A percentile compares a stretch with the other conserved stretches of the same genome.
These are phyloP conservation scores for Xylaria arbuscula DNA, from an alignment of 2,329 filamentous ascomycete genomes.

Conservation along the genomic window DNA sequence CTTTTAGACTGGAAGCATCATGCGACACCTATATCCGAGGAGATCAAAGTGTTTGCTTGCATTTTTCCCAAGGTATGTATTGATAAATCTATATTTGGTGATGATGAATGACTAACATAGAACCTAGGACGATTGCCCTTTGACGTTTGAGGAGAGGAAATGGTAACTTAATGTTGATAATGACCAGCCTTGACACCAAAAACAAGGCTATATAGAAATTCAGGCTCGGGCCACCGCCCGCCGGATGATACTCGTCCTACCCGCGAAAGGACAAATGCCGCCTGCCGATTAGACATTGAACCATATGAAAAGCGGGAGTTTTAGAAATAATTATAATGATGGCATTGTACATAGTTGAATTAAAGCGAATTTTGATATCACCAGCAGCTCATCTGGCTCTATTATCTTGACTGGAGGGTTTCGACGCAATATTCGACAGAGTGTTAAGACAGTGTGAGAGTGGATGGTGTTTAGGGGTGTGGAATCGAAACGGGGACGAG, in stretches of 20 bases:
- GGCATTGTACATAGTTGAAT: conserved; percentile 39
- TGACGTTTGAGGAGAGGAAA: conserved; percentile 73
- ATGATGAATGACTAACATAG: conserved; percentile 43
- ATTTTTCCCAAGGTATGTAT: conserved; percentile 91
- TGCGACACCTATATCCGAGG: conserved; percentile 83
- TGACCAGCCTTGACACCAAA: conserved; percentile 1
- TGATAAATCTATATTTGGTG: conserved; percentile 8
- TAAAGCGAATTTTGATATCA: conserved; percentile 31
- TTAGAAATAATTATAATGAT: conserved; percentile 42
- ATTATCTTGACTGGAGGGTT: not conserved
- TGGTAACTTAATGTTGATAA: conserved; percentile 51
- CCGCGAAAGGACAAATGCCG: conserved; percentile 14
- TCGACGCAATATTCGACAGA: not conserved
- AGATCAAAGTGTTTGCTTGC: conserved; percentile 98
- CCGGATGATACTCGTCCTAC: conserved; percentile 15
- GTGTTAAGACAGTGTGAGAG: not conserved
- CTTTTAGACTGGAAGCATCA: conserved; percentile 91
- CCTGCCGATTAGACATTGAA: conserved; percentile 16
- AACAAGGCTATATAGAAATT: conserved; percentile 23
- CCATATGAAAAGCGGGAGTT: conserved; percentile 24
- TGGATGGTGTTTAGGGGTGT: too few relatives aligned
- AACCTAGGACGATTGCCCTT: conserved; percentile 80
- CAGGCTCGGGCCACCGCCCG: conserved; percentile 3
- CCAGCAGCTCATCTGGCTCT: too few relatives aligned
- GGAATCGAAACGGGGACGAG: not conserved